Evolutionary conservation across 371 early-diverging fungal species (phyloP).

Genomic region (Mortierella sp.): DNA sequence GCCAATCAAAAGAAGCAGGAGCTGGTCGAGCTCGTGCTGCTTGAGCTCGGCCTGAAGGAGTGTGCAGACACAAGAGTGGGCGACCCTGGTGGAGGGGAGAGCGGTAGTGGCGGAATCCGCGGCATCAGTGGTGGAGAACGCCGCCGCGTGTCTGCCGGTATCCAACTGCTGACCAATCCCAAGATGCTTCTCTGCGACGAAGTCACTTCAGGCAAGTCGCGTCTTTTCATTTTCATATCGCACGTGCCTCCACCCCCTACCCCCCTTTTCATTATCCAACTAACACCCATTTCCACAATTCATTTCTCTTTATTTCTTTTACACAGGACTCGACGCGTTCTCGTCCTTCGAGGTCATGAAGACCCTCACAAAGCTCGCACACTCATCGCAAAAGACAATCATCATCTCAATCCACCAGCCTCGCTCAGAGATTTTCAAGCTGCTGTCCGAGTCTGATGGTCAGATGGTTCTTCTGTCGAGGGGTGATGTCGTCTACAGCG

Average conservation of each 20-base stretch:
- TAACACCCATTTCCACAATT: neutral
- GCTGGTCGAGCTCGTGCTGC: constrained; percentile 44
- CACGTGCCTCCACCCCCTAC: neutral
- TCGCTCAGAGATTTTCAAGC: constrained; percentile 52
- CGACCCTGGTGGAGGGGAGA: constrained; percentile 53
- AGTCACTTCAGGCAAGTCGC: constrained; percentile 49
- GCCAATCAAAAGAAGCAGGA: constrained; percentile 37
- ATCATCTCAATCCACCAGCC: constrained; percentile 57
- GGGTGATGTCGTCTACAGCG: constrained; percentile 54
- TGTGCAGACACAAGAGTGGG: constrained; percentile 52
- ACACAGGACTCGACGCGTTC: constrained; percentile 48
- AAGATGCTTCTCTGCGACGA: constrained; percentile 56
- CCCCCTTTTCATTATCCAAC: neutral
- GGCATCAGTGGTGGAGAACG: constrained; percentile 58
- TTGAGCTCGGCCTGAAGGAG: constrained; percentile 54
- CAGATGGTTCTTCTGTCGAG: constrained; percentile 53
- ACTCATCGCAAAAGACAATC: constrained; percentile 50
- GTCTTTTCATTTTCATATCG: neutral
- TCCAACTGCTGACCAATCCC: constrained; percentile 51
- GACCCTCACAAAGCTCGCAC: constrained; percentile 48
- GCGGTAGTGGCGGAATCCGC: constrained; percentile 47
- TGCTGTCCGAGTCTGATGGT: constrained; percentile 48
- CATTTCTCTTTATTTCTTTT: no score
- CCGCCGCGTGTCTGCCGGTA: constrained; percentile 52
- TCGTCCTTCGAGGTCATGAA: constrained; percentile 57